Base-by-base conservation (phyloP, 306 rosid genomes). In the Cucurbita pepo region DNA sequence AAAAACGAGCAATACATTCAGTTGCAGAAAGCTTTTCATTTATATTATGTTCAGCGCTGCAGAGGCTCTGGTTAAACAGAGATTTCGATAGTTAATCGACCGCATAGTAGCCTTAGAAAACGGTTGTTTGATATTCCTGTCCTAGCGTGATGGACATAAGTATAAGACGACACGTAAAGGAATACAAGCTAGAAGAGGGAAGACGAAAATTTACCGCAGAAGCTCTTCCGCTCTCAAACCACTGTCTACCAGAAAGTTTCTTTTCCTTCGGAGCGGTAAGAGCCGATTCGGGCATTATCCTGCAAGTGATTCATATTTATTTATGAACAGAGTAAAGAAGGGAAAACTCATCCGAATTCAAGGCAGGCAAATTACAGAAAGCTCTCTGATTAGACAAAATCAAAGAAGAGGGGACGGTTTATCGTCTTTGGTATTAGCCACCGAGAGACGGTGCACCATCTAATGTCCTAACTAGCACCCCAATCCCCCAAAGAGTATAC, bases 261-360 rank as follows among this genome's bases (percentile, higher is more conserved):
- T 95, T 95, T 77, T 95, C 99, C 90, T 89, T 95, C 0, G 99
- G 85, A 60, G 90, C 88, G 53, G 97, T 12, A 51, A 95, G 96
- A 21, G 80, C 99, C 43, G 97, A 75, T 79, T 89, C 99, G 0
- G 99, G 99, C 99, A 95, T 91, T 84, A 95, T 69, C 96, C 99
- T 95, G 87, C 75, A 86, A 66, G 65, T 0, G 13, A 21, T 44
- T 67, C 76, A 56, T 0, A 43, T 72, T 38, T 30, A 56, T 54
- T 52, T 25, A 55, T 16, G 7, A 21, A 43, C 41, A 56, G 9
- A 73, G 43, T 70, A 73, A 15, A 25, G 25, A 25, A 25, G 25
- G 25, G 25, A 25, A 25, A 25, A 25, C 25, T 25, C 25, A 25
- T 25, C 25, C 2, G 25, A 1, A 25, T 25, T 25, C 25, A 25